Conservation (phyloP, 106 monocot species). For the Acorus calamus region DNA sequence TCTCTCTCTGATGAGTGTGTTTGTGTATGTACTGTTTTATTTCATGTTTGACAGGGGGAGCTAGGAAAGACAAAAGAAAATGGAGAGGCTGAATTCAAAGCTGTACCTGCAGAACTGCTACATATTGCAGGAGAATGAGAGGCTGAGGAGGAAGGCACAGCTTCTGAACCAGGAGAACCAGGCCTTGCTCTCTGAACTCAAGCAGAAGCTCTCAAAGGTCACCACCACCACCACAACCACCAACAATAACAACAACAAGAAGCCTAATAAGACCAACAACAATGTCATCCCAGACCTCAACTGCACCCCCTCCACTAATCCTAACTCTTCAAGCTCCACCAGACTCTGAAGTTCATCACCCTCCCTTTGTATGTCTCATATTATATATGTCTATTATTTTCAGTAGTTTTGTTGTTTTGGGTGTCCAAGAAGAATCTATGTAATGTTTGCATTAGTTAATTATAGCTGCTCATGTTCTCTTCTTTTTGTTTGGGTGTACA, state of each 20-base stretch:
- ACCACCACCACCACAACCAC: neutral
- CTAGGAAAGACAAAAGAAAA: neutral
- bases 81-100: slow-evolving; percentile 25
- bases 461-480: no score
- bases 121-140: slow-evolving; percentile 27
- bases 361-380: no score
- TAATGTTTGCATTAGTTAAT: no score
- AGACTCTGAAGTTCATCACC: no score
- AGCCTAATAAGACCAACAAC: neutral
- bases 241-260: neutral
- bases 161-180: slow-evolving; percentile 27
- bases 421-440: no score
- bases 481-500: no score
- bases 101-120: slow-evolving; percentile 23
- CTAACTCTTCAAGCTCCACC: no score
- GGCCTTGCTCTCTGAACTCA: slow-evolving; percentile 16
- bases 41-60: no score
- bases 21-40: no score
- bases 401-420: no score
- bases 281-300: slow-evolving; percentile 5
- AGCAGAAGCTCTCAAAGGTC: slow-evolving; percentile 12
- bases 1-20: no score
- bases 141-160: slow-evolving; percentile 20
- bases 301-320: neutral
- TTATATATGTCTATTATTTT: no score